Evolutionary conservation across 2,329 filamentous ascomycete genomes (phyloP).

Genomic region (Diaporthe capsici): DNA sequence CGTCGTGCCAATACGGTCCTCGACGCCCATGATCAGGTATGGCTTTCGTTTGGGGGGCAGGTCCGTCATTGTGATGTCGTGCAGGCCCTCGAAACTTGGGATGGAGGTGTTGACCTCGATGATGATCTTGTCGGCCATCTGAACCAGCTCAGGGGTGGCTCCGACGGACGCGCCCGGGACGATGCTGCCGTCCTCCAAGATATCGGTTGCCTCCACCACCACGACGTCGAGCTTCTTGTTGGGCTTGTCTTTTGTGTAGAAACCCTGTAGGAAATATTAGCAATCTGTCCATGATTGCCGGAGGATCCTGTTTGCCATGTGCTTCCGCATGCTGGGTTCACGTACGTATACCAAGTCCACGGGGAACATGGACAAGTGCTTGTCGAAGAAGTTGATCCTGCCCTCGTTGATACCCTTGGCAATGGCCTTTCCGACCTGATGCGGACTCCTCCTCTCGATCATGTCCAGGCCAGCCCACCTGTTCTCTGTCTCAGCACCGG

Average conservation of each 20-base stretch:
- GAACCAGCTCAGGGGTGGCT: conserved; percentile 86
- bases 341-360: conserved; percentile 84
- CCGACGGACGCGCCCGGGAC: conserved; percentile 89
- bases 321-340: conserved; percentile 12
- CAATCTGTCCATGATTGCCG: background rate
- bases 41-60: conserved; percentile 85
- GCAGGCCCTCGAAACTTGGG: conserved; percentile 87
- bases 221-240: conserved; percentile 84
- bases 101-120: conserved; percentile 92
- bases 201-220: conserved; percentile 88
- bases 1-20: conserved; percentile 87
- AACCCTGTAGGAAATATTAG: conserved; percentile 65
- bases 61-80: conserved; percentile 93
- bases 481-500: conserved; percentile 91
- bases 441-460: conserved; percentile 87
- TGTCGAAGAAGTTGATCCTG: conserved; percentile 92
- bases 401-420: conserved; percentile 92
- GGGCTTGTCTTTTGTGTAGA: conserved; percentile 85
- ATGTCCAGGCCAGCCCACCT: conserved; percentile 91
- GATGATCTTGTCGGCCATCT: conserved; percentile 94
- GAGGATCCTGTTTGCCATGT: background rate
- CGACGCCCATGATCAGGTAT: conserved; percentile 86
- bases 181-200: conserved; percentile 90
- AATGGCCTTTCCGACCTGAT: conserved; percentile 93
- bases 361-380: conserved; percentile 94